phyloP scores from a whole-genome alignment of 164 flowering plant species.

The Macadamia integrifolia region DNA sequence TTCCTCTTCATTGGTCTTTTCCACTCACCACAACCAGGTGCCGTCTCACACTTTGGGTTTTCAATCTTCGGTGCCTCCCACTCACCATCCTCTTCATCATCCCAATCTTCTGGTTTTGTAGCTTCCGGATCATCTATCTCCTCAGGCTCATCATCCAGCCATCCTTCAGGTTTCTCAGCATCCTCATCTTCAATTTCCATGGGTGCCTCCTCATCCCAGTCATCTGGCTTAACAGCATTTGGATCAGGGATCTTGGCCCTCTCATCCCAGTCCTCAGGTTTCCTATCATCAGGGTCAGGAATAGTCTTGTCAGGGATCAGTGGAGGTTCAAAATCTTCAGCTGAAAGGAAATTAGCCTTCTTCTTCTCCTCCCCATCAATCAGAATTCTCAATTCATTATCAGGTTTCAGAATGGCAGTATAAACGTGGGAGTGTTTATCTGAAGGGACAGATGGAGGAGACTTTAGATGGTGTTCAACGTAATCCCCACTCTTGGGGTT shows the following conservation, averaged over 20 bases:
- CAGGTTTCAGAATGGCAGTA: conserved; percentile 75
- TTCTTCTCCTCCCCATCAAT: conserved; percentile 95
- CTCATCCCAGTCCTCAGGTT: conserved; percentile 99
- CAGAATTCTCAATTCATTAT: conserved; percentile 61
- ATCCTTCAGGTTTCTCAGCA: conserved; percentile 94
- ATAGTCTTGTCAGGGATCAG: conserved; percentile 80
- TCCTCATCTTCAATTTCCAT: conserved; percentile 94
- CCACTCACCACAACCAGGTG: conserved; percentile 99
- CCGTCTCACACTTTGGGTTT: conserved; percentile 78
- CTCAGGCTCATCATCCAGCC: conserved; percentile 98
- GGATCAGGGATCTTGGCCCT: conserved; percentile 89
- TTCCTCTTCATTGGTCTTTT: conserved; percentile 89
- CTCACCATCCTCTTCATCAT: conserved; percentile 99
- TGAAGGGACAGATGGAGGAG: conserved; percentile 79
- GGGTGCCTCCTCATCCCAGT: conserved; percentile 99
- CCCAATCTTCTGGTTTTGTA: conserved; percentile 96
- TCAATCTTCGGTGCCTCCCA: conserved; percentile 97
- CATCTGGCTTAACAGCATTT: conserved; percentile 83
- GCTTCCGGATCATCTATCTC: conserved; percentile 95
- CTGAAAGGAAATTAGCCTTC: conserved; percentile 64
- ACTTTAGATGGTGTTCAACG: conserved; percentile 88
- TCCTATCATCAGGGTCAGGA: conserved; percentile 94
- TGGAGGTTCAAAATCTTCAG: conserved; percentile 85
- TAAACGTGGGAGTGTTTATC: conserved; percentile 90
- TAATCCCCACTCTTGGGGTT: conserved; percentile 88